phyloP scores from a whole-genome alignment of 1,284 basidiomycete genomes.

The Irpex sp. region DNA sequence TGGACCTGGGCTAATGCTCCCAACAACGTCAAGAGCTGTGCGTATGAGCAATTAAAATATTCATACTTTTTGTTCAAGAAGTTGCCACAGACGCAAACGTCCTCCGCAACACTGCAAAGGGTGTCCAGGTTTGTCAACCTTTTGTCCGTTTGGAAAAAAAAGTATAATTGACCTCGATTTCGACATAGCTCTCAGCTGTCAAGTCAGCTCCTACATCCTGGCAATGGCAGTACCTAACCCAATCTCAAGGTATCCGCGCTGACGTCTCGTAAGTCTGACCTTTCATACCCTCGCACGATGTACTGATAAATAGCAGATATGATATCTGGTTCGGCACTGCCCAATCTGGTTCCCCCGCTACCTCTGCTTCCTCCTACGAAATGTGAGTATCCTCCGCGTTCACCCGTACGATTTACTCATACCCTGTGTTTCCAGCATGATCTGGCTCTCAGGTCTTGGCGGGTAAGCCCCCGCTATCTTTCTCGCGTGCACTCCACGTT shows the following conservation, averaged over 20 bases:
- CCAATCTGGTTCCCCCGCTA: slow-evolving; percentile 41
- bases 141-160: background rate
- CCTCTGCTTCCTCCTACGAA: slow-evolving; percentile 47
- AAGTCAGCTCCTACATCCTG: slow-evolving; percentile 45
- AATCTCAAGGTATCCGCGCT: slow-evolving; percentile 45
- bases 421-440: slow-evolving; percentile 39
- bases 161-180: background rate
- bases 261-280: slow-evolving; percentile 44
- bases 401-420: background rate
- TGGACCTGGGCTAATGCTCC: slow-evolving; percentile 52
- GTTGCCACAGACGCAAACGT: slow-evolving; percentile 39
- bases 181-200: slow-evolving; percentile 37
- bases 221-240: slow-evolving; percentile 44
- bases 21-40: slow-evolving; percentile 57
- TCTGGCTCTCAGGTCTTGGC: slow-evolving; percentile 58
- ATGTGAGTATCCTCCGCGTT: slow-evolving; percentile 36
- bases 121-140: slow-evolving; percentile 36
- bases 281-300: background rate
- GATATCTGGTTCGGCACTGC: slow-evolving; percentile 53
- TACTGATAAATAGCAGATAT: slow-evolving; percentile 31
- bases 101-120: slow-evolving; percentile 40
- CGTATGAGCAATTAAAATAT: slow-evolving; percentile 14
- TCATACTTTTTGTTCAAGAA: background rate
- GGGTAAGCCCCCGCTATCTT: slow-evolving; percentile 33
- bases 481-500: background rate